Conservation (phyloP, 2,329 filamentous ascomycete genomes). For the Talaromyces marneffei region DNA sequence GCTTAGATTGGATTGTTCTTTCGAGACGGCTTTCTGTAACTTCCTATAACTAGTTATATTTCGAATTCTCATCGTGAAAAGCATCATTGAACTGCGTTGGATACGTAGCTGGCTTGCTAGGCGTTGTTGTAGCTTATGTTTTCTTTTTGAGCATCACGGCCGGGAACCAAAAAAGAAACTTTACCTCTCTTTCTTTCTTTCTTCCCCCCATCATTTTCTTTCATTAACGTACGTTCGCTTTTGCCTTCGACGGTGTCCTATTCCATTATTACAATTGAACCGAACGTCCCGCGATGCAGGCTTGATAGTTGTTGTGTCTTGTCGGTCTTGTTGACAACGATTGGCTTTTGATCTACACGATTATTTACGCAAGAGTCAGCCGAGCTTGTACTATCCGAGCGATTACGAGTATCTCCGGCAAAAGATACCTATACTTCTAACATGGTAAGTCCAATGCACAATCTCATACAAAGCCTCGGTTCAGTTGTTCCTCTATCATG, state of each 20-base stretch:
- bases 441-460: slow-evolving; percentile 1
- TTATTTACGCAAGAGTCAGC: not conserved
- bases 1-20: not conserved
- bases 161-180: not conserved
- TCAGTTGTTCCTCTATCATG: not conserved
- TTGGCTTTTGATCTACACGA: not conserved
- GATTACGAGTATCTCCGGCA: not conserved
- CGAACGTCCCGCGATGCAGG: not conserved
- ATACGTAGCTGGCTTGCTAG: no score
- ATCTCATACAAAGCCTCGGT: not conserved
- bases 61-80: not conserved
- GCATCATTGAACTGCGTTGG: not conserved
- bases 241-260: not conserved
- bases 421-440: not conserved
- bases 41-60: not conserved
- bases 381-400: not conserved
- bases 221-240: not conserved
- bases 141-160: not conserved
- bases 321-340: not conserved
- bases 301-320: not conserved
- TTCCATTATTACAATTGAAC: not conserved
- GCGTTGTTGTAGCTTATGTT: not conserved
- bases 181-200: not conserved
- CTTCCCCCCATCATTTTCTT: not conserved
- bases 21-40: not conserved